These are phyloP conservation scores for Phylloporus sp. DNA, from an alignment of 768 basidiomycete genomes.

Conservation along the genomic window DNA sequence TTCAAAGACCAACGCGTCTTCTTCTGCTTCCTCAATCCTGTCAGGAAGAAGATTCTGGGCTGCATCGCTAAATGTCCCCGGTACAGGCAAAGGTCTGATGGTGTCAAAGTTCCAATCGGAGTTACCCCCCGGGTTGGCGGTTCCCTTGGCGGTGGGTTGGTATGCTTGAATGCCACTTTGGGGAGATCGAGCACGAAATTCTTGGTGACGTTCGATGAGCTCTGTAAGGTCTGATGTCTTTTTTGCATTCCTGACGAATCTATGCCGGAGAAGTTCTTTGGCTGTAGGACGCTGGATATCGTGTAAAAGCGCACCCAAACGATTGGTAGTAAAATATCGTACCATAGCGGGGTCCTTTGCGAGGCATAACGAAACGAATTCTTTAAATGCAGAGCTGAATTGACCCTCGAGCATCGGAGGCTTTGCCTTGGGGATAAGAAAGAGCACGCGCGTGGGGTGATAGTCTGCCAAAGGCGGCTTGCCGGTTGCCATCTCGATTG, in stretches of 20 bases:
- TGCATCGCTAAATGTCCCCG: conserved; percentile 75
- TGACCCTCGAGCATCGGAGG: conserved; percentile 85
- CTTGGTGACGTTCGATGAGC: conserved; percentile 82
- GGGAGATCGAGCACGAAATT: conserved; percentile 61
- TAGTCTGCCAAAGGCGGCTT: conserved; percentile 96
- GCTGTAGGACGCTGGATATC: conserved; percentile 77
- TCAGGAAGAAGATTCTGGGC: conserved; percentile 62
- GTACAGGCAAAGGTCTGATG: conserved; percentile 60
- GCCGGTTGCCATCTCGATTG: conserved; percentile 96
- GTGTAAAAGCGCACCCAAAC: conserved; percentile 8
- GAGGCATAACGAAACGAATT: conserved; percentile 84
- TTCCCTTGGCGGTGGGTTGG: conserved; percentile 55
- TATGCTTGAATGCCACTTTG: conserved; percentile 50
- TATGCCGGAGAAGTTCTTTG: conserved; percentile 88
- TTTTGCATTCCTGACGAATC: conserved; percentile 81
- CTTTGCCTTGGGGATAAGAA: conserved; percentile 95
- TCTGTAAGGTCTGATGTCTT: conserved; percentile 82
- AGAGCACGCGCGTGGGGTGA: conserved; percentile 97
- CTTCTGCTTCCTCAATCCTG: conserved; percentile 51
- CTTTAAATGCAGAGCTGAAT: conserved; percentile 85
- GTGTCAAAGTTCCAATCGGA: conserved; percentile 96
- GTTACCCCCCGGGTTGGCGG: conserved; percentile 61
- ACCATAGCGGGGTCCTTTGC: conserved; percentile 88
- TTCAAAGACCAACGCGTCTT: conserved; percentile 33
- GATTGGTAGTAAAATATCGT: conserved; percentile 31